phyloP scores from a whole-genome alignment of 345 rosid genomes.

The Eucalyptus caleyi region DNA sequence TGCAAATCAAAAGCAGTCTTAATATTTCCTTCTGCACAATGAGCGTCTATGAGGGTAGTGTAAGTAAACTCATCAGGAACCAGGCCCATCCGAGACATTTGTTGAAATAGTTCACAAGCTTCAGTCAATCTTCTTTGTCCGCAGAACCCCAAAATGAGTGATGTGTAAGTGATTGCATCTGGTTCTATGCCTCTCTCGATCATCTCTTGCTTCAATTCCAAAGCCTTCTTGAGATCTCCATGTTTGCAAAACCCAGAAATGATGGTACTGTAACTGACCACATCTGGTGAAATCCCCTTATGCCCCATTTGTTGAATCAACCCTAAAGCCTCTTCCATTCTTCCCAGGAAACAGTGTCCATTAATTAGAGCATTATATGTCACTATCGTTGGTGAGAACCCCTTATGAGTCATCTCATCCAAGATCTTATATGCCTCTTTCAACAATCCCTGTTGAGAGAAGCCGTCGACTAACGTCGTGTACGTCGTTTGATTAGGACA shows the following conservation, averaged over 20 bases:
- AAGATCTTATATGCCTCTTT: constrained; percentile 48
- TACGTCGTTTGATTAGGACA: constrained; percentile 65
- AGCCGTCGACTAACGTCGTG: constrained; percentile 78
- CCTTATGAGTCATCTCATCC: constrained; percentile 46
- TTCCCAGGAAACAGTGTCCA: constrained; percentile 61
- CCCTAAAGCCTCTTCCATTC: constrained; percentile 46
- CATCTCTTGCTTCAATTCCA: constrained; percentile 53
- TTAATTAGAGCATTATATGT: constrained; percentile 75
- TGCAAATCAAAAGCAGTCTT: constrained; percentile 51
- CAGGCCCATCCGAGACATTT: constrained; percentile 44
- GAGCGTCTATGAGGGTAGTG: constrained; percentile 63
- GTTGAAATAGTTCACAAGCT: constrained; percentile 62
- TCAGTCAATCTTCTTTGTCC: constrained; percentile 52
- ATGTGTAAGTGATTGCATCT: constrained; percentile 62
- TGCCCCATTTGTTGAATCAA: constrained; percentile 40
- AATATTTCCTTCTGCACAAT: constrained; percentile 59
- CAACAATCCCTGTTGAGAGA: constrained; percentile 55
- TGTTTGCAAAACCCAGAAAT: constrained; percentile 59
- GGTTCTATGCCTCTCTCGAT: constrained; percentile 42
- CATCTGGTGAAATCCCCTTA: constrained; percentile 59
- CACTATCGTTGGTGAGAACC: constrained; percentile 68
- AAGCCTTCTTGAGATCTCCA: constrained; percentile 51
- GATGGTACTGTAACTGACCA: constrained; percentile 76
- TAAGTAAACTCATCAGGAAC: constrained; percentile 65
- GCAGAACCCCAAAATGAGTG: constrained; percentile 70